Evolutionary conservation across 2,329 filamentous ascomycete species (phyloP), one percentile per base, ranked within the genome.

Genomic region (Kalaharituber pfeilii): DNA sequence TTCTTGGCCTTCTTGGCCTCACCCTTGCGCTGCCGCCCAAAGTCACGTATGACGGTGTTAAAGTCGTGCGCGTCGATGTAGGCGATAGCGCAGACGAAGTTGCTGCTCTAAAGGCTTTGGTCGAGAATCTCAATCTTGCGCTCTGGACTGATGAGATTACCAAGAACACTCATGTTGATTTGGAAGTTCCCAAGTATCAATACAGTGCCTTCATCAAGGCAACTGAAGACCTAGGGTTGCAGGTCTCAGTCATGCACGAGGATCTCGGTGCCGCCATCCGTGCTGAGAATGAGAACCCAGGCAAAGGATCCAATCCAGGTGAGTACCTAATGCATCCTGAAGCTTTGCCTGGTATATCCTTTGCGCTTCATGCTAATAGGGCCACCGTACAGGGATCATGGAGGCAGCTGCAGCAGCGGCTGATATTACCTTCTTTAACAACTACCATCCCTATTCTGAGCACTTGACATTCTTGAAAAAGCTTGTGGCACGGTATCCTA

Each of bases 361-460:
- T 56, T 52, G 42, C 9, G 9, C 18, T n/a, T n/a, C n/a, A n/a
- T n/a, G n/a, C n/a, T 47, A 13, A 47, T 47, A 24, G 20, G 11
- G 8, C 8, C 24, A 20, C 8, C 8, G 11, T 9, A 47, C 11
- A 47, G 49, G 42, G 36, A 47, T 47, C 27, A 42, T 51, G 13
- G 50, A 9, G 18, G 24, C 22, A 53, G 27, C 55, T 15, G 5
- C 25, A 33, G 53, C 51, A 55, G 55, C 61, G n/a, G 62, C 62
- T 15, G 63, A 67, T 53, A 45, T 68, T 20, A 67, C 70, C 3
- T 78, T 73, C 73, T 78, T 76, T 65, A 68, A 73, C 52, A 66
- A 68, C 15, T 78, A 78, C 58, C 75, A 79, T 56, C 52, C 69
- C 1, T 78, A 75, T 58, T 68, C 67, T 1, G 74, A 77, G 59